These are phyloP conservation scores for Amphibolis antarctica DNA, from an alignment of 106 monocot genomes.

Conservation along the genomic window DNA sequence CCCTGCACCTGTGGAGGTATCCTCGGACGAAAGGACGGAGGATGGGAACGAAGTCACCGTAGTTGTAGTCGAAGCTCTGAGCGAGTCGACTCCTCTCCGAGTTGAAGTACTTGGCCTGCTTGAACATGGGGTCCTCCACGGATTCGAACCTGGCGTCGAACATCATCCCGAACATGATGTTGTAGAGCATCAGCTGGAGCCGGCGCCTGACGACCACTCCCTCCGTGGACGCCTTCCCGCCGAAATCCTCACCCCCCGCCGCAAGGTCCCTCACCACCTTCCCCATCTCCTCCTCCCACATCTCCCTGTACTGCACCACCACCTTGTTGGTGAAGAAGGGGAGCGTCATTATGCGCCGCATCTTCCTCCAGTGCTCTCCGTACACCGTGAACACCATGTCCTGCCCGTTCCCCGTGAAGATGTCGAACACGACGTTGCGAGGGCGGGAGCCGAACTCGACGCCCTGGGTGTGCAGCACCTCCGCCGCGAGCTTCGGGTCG, in stretches of 20 bases:
- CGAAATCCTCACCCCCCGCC: too few relatives aligned
- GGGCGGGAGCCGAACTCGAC: constrained; percentile 4
- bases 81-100: constrained; percentile 25
- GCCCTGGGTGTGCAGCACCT: constrained; percentile 2
- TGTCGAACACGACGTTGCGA: constrained; percentile 7
- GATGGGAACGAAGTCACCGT: constrained; percentile 15
- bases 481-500: not conserved
- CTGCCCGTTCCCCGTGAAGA: constrained; percentile 45
- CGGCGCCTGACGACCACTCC: constrained; percentile 32
- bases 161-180: constrained; percentile 55
- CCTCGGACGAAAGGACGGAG: constrained; percentile 18
- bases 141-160: constrained; percentile 37
- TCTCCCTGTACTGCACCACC: constrained; percentile 37
- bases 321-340: constrained; percentile 63
- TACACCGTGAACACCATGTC: constrained; percentile 71
- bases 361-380: constrained; percentile 58
- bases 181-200: constrained; percentile 52
- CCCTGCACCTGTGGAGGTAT: constrained; percentile 39
- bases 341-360: constrained; percentile 58
- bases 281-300: constrained; percentile 52
- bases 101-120: constrained; percentile 33
- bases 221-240: constrained; percentile 1
- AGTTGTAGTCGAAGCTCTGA: constrained; percentile 23
- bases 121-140: constrained; percentile 28
- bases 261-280: constrained; percentile 7